Evolutionary conservation across 345 rosid genomes (phyloP), one percentile per base, ranked within the genome.

Genomic region (Populus ilicifolia): DNA sequence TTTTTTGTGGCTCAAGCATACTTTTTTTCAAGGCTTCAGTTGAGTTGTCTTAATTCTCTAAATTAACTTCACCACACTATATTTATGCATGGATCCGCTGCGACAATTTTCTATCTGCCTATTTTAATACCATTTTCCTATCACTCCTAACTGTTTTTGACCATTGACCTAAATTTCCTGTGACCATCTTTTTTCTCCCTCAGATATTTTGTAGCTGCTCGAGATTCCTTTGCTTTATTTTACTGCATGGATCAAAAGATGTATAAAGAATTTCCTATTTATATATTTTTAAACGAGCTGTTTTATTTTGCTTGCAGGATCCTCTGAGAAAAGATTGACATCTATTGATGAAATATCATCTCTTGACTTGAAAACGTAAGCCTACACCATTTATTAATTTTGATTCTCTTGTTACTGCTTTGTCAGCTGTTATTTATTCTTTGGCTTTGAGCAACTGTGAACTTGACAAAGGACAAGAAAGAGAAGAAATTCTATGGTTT

Each of bases 331-430:
- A 81, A 85, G 73, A 70, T 80, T 86, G 83, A 87, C 89, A 83
- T 87, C 93, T 43, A 70, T 88, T 44, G 96, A 92, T 72, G 91
- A 86, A 36, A 85, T 87, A 29, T 72, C 92, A 30, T 87, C 96
- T 77, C 84, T 87, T 64, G 92, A 92, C 84, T 83, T 89, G 66
- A 88, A 91, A 87, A 83, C 94, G 98, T 92, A 85, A 83, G 98
- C 75, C 33, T 14, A 14, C n/a, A 41, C 69, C 71, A 39, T 13
- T 59, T 30, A 59, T 27, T 64, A 46, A 36, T 27, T n/a, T 62
- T 16, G n/a, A 50, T 33, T 39, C 29, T 33, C 27, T 35, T n/a
- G 30, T 2, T 39, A 21, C 17, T 43, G 33, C 11, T n/a, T 33
- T 13, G 5, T 67, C 27, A 30, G 1, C 29, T 76, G 29, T 38